Percentiles rank a stretch among this genome's conserved stretches.
Evolutionary conservation across 139 green algal genomes (phyloP).

Genomic region (Tetraselmis striata): DNA sequence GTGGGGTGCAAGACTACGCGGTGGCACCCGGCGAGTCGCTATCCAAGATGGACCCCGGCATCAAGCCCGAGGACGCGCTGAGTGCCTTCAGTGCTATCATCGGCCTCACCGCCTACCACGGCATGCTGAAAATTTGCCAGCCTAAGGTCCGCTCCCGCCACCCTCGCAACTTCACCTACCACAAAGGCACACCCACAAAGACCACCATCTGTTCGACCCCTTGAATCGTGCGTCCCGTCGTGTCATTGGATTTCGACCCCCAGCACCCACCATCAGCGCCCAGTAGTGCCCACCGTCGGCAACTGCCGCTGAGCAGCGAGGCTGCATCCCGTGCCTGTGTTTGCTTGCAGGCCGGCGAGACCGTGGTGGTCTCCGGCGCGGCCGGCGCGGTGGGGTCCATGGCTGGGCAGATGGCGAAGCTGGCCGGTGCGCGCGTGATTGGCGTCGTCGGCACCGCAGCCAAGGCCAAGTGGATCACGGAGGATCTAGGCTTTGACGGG

Average conservation of each 20-base stretch:
- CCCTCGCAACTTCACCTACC: too few relatives aligned
- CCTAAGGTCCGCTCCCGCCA: too few relatives aligned
- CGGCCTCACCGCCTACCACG: slow-evolving; percentile 19
- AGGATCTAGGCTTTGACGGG: slow-evolving; percentile 16
- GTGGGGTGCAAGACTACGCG: neutral
- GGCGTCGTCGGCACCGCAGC: slow-evolving; percentile 16
- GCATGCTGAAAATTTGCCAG: slow-evolving; percentile 16
- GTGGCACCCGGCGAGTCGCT: neutral
- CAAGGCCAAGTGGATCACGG: slow-evolving; percentile 18
- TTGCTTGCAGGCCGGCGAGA: slow-evolving; percentile 12
- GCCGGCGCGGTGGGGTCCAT: slow-evolving; percentile 24
- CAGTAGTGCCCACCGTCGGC: too few relatives aligned
- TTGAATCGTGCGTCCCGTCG: too few relatives aligned
- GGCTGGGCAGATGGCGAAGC: slow-evolving; percentile 27
- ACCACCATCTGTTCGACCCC: too few relatives aligned
- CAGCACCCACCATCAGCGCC: too few relatives aligned
- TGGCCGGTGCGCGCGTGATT: slow-evolving; percentile 20
- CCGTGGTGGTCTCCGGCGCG: slow-evolving; percentile 23
- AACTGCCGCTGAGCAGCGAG: too few relatives aligned
- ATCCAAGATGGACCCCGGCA: neutral
- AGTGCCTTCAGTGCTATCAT: neutral
- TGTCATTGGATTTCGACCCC: too few relatives aligned
- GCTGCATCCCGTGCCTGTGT: too few relatives aligned
- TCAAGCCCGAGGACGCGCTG: neutral
- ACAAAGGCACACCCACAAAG: too few relatives aligned